Conservation (phyloP, 2,329 filamentous ascomycete genomes). For the Ophiocordyceps camponoti-leonardi region DNA sequence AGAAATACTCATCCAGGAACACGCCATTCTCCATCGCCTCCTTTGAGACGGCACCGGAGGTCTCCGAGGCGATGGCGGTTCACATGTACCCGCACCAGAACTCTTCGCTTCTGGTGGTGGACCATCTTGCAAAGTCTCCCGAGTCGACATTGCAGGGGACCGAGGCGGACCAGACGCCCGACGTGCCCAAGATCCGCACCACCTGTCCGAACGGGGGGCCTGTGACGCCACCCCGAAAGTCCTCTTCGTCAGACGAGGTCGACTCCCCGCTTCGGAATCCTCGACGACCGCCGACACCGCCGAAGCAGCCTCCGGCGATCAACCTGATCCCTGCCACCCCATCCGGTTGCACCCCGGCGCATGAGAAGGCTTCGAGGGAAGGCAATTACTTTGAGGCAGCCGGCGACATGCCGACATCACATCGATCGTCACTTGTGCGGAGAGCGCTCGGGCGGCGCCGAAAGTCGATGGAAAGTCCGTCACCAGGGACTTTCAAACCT, state of each 20-base stretch:
- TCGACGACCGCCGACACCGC: slow-evolving; percentile 37
- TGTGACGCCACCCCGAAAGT: slow-evolving; percentile 33
- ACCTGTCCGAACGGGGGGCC: slow-evolving; percentile 23
- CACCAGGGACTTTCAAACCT: slow-evolving; percentile 17
- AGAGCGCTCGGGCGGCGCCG: slow-evolving; percentile 33
- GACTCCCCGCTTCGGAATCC: slow-evolving; percentile 48
- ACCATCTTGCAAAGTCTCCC: slow-evolving; percentile 34
- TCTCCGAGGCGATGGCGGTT: slow-evolving; percentile 45
- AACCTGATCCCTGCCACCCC: slow-evolving; percentile 48
- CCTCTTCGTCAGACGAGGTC: slow-evolving; percentile 32
- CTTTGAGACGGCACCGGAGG: slow-evolving; percentile 43
- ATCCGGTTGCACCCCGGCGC: slow-evolving; percentile 36
- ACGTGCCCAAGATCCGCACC: slow-evolving; percentile 19
- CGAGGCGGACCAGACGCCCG: slow-evolving; percentile 6
- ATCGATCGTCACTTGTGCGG: slow-evolving; percentile 32
- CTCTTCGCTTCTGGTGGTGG: slow-evolving; percentile 42
- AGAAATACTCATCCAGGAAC: slow-evolving; percentile 34
- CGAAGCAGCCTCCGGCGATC: slow-evolving; percentile 23
- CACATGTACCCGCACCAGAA: slow-evolving; percentile 49
- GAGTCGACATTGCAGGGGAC: slow-evolving; percentile 13
- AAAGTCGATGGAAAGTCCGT: slow-evolving; percentile 22
- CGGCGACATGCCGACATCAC: slow-evolving; percentile 22
- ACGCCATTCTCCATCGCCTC: slow-evolving; percentile 47
- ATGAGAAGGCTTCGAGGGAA: slow-evolving; percentile 32
- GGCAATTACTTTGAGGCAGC: slow-evolving; percentile 36